phyloP scores from a whole-genome alignment of 805 yeast species.

The Saccharomycopsis fodiens region DNA sequence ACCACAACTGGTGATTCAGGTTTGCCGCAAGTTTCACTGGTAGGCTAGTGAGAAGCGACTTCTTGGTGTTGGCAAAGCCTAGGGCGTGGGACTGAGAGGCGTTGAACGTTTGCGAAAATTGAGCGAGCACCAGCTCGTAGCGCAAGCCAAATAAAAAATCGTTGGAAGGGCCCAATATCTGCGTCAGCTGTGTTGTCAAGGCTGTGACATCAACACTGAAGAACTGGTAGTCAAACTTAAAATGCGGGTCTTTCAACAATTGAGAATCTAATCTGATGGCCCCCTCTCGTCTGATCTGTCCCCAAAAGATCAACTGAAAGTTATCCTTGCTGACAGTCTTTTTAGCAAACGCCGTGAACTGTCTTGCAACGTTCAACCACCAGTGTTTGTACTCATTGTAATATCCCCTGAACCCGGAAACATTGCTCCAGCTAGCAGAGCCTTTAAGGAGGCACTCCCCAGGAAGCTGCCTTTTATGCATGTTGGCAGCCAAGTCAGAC shows the following conservation, averaged over 20 bases:
- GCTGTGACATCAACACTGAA: constrained; percentile 4
- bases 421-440: constrained; percentile 27
- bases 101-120: background rate
- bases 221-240: constrained; percentile 35
- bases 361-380: constrained; percentile 37
- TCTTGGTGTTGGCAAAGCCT: constrained; percentile 13
- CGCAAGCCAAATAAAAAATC: background rate
- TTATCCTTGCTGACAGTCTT: constrained; percentile 27
- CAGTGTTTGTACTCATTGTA: constrained; percentile 30
- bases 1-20: constrained; percentile 44
- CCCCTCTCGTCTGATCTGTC: constrained; percentile 22
- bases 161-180: background rate
- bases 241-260: constrained; percentile 31
- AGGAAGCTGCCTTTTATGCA: constrained; percentile 30
- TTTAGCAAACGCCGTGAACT: constrained; percentile 30
- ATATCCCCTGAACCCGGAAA: constrained; percentile 21
- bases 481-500: constrained; percentile 30
- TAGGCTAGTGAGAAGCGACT: constrained; percentile 6
- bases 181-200: background rate
- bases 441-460: constrained; percentile 40
- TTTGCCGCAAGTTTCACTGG: constrained; percentile 35
- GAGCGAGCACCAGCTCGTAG: background rate
- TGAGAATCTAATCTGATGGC: background rate
- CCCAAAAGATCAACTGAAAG: constrained; percentile 30
- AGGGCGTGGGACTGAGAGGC: background rate